Conservation (phyloP, 1,284 basidiomycete genomes). For the Rhodofomes roseus region DNA sequence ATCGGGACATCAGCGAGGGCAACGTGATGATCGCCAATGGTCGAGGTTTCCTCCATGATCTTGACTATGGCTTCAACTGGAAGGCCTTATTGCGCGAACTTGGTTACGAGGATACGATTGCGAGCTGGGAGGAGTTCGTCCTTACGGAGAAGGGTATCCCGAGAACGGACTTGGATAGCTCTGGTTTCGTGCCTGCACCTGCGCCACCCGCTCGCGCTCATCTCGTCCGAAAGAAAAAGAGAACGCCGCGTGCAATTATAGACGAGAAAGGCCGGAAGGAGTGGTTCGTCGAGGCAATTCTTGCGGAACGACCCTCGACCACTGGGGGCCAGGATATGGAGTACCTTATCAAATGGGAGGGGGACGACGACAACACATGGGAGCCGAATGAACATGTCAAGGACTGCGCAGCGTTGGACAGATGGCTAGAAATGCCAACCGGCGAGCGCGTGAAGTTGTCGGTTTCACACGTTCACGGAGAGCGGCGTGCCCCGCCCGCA, state of each 20-base stretch:
- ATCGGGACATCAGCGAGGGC: constrained; percentile 13
- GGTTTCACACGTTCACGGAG: no score
- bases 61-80: constrained; percentile 10
- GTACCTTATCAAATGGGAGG: neutral
- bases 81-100: neutral
- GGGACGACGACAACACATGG: neutral
- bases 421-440: no score
- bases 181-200: no score
- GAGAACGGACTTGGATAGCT: no score
- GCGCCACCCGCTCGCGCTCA: neutral
- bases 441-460: no score
- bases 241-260: neutral
- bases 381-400: no score
- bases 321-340: neutral
- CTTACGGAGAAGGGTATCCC: neutral
- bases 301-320: neutral
- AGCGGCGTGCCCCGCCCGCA: no score
- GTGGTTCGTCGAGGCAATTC: neutral
- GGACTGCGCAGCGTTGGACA: no score
- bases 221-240: no score
- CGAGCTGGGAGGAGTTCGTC: neutral
- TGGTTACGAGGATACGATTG: neutral
- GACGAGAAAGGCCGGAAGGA: neutral
- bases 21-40: constrained; percentile 11
- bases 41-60: constrained; percentile 11